Evolutionary conservation across 805 yeast genomes (phyloP), one percentile per base, ranked within the genome.

Genomic region (Tetrapisispora fleetii): DNA sequence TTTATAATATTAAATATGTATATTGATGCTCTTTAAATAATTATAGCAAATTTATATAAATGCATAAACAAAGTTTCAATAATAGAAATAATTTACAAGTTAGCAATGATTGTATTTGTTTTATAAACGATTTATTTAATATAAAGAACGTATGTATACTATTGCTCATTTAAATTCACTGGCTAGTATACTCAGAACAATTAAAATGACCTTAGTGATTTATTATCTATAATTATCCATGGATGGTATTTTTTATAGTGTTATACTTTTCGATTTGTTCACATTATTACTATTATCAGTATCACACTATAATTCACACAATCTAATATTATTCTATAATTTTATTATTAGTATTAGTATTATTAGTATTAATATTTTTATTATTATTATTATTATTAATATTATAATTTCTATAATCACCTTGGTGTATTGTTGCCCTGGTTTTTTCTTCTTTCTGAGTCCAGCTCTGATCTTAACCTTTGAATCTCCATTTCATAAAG

Each of bases 381-480:
- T 40, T 14, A 40, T 28, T 40, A 28, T 40, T 39, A 22, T 27
- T 28, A 18, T n/a, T 40, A 30, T 4, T 16, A 36, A 5, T 17
- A 36, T n/a, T 36, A 36, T 36, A 6, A 36, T 36, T 7, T 32
- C 35, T 32, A 32, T 14, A 6, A 6, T 32, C 35, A 11, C 16
- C 10, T 14, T 32, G 35, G 5, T 14, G 4, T 32, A 17, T 11
- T 13, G 13, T 5, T 36, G 8, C 28, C 28, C n/a, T 36, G 38
- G 21, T 36, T 36, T 30, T 30, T 41, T 18, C 13, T 32, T 19
- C n/a, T 41, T 19, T 41, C 44, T 7, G 44, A 27, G 28, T 50
- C 63, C 48, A 64, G 50, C 55, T 70, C 70, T 24, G 56, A 58
- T 53, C 53, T 56, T 54, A 72, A 56, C 45, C 62, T 63, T 40